Evolutionary conservation across 1,284 basidiomycete species (phyloP), one percentile per base, ranked within the genome.

Genomic region (Ustilago esculenta): DNA sequence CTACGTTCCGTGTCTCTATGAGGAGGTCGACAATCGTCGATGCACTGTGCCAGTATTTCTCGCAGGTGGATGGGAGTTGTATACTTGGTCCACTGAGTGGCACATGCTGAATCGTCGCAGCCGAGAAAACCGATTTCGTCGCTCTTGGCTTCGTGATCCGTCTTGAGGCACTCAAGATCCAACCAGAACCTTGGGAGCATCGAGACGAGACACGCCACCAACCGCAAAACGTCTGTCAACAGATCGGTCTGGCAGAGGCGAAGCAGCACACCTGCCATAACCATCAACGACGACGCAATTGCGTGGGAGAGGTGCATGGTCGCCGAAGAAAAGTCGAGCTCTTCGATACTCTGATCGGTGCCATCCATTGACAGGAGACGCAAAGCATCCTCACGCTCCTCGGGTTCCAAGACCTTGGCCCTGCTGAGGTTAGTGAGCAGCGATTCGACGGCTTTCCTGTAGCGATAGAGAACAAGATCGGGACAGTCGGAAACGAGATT

Each of bases 181-280:
- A 52, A 12, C 47, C 51, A 47, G 43, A 69, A 69, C 12, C 58
- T 47, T n/a, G 66, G 59, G 50, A 63, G 20, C 23, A 17, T 47
- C 25, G 46, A 25, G 29, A 54, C 34, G n/a, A 63, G 47, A 23
- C 59, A 57, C 24, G 59, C 39, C 8, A 51, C 55, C 46, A 69
- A 37, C 5, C 54, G 50, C 47, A 76, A 48, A 11, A 70, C 53
- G n/a, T 70, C 56, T 7, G 45, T 35, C n/a, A 76, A 36, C 15
- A 56, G 35, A 23, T 73, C 60, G 15, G 52, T 56, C 49, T 67
- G 63, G 39, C 57, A 60, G 6, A 66, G 17, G 5, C 70, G 60
- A 33, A 75, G 47, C 30, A 74, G 40, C 0, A 76, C 36, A 3
- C 69, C 72, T 4, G 60, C 53, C 48, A 72, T 55, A 21, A 48